These are phyloP conservation scores for Telopea speciosissima DNA, from an alignment of 177 flowering plant genomes.

Conservation along the genomic window DNA sequence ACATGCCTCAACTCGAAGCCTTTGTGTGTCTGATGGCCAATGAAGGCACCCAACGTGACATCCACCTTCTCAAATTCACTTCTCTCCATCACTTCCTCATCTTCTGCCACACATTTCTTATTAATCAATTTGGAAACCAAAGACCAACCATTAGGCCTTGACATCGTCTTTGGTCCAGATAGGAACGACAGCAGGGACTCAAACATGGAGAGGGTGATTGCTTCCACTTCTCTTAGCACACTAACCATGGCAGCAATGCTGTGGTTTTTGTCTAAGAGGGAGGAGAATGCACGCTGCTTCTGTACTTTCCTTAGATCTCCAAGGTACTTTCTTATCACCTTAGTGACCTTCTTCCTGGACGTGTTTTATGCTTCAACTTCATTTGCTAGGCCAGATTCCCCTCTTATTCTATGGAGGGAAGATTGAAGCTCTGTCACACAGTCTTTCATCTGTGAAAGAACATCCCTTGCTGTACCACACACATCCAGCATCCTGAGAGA, in stretches of 20 bases:
- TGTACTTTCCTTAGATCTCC: conserved; percentile 19
- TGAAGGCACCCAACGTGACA: too few species aligned
- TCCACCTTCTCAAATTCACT: conserved; percentile 2
- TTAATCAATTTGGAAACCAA: conserved; percentile 24
- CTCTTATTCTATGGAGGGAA: conserved; percentile 18
- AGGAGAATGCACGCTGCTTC: conserved; percentile 8
- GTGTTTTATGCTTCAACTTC: neutral
- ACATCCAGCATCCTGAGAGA: conserved; percentile 23
- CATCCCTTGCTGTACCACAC: conserved; percentile 18
- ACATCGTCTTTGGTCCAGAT: too few species aligned
- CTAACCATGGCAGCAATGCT: too few species aligned
- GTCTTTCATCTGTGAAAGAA: conserved; percentile 16
- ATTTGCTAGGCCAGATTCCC: conserved; percentile 10
- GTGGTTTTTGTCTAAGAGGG: conserved; percentile 2
- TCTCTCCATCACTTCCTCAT: neutral
- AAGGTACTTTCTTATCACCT: conserved; percentile 15
- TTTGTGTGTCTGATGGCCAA: neutral
- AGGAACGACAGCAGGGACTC: conserved; percentile 4
- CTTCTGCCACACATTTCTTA: too few species aligned
- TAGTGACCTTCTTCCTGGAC: too few species aligned
- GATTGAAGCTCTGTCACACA: conserved; percentile 19
- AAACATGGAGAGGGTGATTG: conserved; percentile 11
- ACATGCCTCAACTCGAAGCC: neutral
- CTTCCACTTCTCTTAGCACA: neutral
- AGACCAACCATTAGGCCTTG: conserved; percentile 11